phyloP scores from a whole-genome alignment of 2,329 filamentous ascomycete genomes.

The Ascochyta koolunga region DNA sequence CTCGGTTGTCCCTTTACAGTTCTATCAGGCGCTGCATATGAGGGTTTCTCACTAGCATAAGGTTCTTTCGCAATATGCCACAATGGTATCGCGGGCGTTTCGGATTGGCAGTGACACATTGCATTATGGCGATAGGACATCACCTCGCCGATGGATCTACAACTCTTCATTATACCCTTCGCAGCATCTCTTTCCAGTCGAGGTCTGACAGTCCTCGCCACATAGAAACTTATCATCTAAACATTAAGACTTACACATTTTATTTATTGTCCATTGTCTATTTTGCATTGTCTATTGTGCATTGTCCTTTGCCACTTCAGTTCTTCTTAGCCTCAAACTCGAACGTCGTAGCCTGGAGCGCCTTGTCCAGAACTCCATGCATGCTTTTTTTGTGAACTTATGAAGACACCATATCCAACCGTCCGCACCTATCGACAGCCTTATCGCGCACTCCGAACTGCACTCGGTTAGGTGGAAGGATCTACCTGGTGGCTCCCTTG shows the following conservation, averaged over 20 bases:
- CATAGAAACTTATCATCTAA: slow-evolving; percentile 9
- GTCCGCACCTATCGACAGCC: neutral
- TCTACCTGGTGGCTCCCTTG: neutral
- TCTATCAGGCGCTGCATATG: slow-evolving; percentile 7
- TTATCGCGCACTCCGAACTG: slow-evolving; percentile 1
- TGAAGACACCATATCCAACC: slow-evolving; percentile 1
- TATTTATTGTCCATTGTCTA: too few species aligned
- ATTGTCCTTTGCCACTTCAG: slow-evolving; percentile 10
- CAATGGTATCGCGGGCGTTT: slow-evolving; percentile 15
- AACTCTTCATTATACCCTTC: slow-evolving; percentile 17
- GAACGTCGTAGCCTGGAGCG: neutral
- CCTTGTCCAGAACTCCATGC: neutral
- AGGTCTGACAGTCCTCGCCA: slow-evolving; percentile 4
- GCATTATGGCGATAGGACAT: slow-evolving; percentile 10
- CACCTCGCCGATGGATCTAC: slow-evolving; percentile 12
- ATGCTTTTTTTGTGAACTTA: neutral
- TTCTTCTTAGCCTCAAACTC: neutral
- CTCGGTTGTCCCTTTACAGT: neutral
- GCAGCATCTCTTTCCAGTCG: slow-evolving; percentile 3
- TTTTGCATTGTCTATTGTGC: too few species aligned
- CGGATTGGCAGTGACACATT: slow-evolving; percentile 13
- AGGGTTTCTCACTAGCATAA: neutral
- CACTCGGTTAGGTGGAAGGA: neutral
- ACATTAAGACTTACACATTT: neutral
- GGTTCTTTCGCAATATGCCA: slow-evolving; percentile 9